phyloP scores from a whole-genome alignment of 2,329 filamentous ascomycete species.

The Diplodia intermedia region DNA sequence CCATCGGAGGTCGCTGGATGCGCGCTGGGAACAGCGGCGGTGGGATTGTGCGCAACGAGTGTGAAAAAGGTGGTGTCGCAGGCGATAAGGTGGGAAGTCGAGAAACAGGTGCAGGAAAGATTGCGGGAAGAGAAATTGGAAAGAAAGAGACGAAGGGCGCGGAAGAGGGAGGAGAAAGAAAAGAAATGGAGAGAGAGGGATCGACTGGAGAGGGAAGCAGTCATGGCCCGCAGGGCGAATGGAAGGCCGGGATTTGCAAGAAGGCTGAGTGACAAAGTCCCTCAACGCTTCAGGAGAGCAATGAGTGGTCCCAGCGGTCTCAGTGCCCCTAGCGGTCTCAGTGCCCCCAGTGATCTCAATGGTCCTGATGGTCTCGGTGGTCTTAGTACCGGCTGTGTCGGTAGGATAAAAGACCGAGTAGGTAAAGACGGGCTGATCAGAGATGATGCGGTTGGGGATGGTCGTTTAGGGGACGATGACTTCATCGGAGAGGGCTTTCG shows the following conservation, averaged over 20 bases:
- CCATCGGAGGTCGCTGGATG: constrained; percentile 9
- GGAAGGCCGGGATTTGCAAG: neutral
- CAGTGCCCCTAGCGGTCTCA: neutral
- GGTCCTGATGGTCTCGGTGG: neutral
- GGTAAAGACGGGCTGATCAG: neutral
- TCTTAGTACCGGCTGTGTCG: too few species aligned
- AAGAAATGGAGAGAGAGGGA: constrained; percentile 18
- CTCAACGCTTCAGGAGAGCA: neutral
- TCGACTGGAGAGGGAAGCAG: constrained; percentile 1
- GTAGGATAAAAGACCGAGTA: neutral
- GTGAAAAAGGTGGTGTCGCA: constrained; percentile 15
- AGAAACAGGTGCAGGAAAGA: constrained; percentile 15
- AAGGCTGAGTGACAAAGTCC: neutral
- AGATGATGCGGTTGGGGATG: neutral
- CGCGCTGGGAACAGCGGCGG: constrained; percentile 4
- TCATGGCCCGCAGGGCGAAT: neutral
- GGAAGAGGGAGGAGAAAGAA: constrained; percentile 13
- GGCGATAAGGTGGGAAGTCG: constrained; percentile 15
- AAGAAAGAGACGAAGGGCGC: neutral
- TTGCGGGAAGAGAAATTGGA: constrained; percentile 14
- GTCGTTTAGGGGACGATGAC: neutral
- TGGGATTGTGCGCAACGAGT: constrained; percentile 4
- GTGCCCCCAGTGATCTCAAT: neutral
- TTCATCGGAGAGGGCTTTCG: neutral
- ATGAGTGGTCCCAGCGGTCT: neutral